Base-by-base conservation (phyloP, 805 yeast genomes). In the Cyberlindnera suaveolens region DNA sequence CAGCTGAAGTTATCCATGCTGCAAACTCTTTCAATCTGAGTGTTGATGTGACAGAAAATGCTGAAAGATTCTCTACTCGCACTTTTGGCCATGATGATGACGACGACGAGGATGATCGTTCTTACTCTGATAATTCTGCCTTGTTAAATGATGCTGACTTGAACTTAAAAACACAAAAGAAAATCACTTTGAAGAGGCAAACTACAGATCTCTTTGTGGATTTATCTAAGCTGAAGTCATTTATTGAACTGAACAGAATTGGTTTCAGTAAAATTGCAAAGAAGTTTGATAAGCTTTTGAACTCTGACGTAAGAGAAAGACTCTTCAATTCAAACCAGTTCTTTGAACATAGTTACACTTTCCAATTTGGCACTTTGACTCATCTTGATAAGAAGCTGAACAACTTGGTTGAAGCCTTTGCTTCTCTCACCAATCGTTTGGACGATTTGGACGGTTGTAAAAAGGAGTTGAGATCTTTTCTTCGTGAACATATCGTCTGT, bases 401-500 rank as follows among this genome's bases (percentile, higher is more conserved):
- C 19, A 68, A 69, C 39, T 60, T 80, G 20, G 71, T 76, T 15
- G 72, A 69, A 37, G 66, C 74, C 31, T 85, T 78, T 56, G 81
- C 88, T 2, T 61, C 67, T 54, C 72, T 51, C 57, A 74, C 61
- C 46, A 65, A 46, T 50, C 70, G 54, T 36, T 49, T 50, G 36
- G 46, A 53, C 18, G 55, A 57, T 38, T 51, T 73, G 14, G 75
- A 70, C 26, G 54, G 64, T 9, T 78, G 80, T 30, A 73, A 66
- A 50, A 61, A 71, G 4, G 85, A 79, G 54, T 64, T 82, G 48
- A 76, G 78, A 43, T 71, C 80, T 2, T 78, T 73, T 48, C 66
- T 91, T 49, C 75, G 96, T 46, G 97, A 91, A 56, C 95, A 89
- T 60, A 85, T 90, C 38, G 96, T 90, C 16, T 91, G 96, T 95